Evolutionary conservation across 495 filamentous ascomycete genomes (phyloP).

Genomic region (Rhypophila decipiens): DNA sequence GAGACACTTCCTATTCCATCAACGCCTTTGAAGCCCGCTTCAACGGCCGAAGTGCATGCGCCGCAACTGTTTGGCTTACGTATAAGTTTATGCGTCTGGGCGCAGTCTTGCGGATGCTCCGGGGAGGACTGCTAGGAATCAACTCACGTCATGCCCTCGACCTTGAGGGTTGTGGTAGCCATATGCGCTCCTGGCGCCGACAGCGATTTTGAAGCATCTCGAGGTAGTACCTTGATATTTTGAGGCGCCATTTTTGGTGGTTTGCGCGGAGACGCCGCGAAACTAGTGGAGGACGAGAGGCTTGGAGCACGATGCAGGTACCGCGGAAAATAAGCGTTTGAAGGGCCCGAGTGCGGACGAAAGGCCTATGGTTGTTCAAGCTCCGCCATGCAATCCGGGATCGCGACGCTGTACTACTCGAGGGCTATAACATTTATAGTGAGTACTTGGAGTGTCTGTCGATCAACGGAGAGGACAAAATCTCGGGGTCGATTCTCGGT

Average conservation of each 20-base stretch:
- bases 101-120: too few species aligned
- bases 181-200: constrained; percentile 47
- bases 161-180: constrained; percentile 86
- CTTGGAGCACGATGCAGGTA: too few species aligned
- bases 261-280: too few species aligned
- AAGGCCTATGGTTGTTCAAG: too few species aligned
- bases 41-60: constrained; percentile 82
- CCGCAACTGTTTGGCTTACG: constrained; percentile 42
- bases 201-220: constrained; percentile 19
- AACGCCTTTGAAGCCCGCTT: constrained; percentile 73
- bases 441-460: neutral
- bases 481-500: neutral
- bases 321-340: too few species aligned
- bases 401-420: neutral
- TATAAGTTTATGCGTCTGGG: neutral
- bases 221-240: constrained; percentile 38
- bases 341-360: too few species aligned
- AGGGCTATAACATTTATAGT: constrained; percentile 6
- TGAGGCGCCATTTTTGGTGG: constrained; percentile 39
- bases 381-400: constrained; percentile 1
- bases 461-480: too few species aligned
- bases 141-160: constrained; percentile 80
- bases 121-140: neutral
- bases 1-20: constrained; percentile 77
- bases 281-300: too few species aligned